Evolutionary conservation across 257 asterid genomes (phyloP), one percentile per base, ranked within the genome.

Genomic region (Ballota nigra): DNA sequence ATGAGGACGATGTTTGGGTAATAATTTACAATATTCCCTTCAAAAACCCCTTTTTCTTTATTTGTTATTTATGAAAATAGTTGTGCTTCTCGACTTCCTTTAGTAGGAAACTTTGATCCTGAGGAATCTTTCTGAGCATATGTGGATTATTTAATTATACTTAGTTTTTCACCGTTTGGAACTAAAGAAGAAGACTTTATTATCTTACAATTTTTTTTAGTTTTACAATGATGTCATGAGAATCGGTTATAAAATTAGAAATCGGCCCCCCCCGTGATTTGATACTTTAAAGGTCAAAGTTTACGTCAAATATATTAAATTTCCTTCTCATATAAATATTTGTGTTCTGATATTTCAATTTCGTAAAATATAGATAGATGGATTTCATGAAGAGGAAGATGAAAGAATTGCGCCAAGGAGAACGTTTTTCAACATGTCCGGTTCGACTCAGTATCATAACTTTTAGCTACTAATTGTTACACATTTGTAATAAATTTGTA

Each of bases 1-100:
- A 86, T 20, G 89, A 88, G 62, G 89, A 88, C 76, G 89, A 87
- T 75, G 79, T 79, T 81, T 90, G 95, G 92, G 97, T 90, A 90
- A 79, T 45, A 19, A 20, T 15, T 11, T 5, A 13, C 13, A 29
- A n/a, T 77, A 72, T 85, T 78, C 81, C 58, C 52, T 65, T 1
- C 57, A 66, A 38, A 24, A 43, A 3, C 57, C 24, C 26, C 5
- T 4, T 29, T 24, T 3, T n/a, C n/a, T n/a, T 6, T 36, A 26
- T 61, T 59, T 47, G 61, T 16, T 49, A 11, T 13, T 45, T 33
- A 22, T 62, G 34, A 36, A 33, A 36, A 70, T 47, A 60, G 6
- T 53, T 34, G 43, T 31, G 45, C 75, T 38, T 66, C 71, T 57
- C 36, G 4, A 56, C 24, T 40, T 40, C 73, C 72, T 72, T 79